Evolutionary conservation across 495 filamentous ascomycete genomes (phyloP), one percentile per base, ranked within the genome.

Genomic region (Penicillium ochrochloron): DNA sequence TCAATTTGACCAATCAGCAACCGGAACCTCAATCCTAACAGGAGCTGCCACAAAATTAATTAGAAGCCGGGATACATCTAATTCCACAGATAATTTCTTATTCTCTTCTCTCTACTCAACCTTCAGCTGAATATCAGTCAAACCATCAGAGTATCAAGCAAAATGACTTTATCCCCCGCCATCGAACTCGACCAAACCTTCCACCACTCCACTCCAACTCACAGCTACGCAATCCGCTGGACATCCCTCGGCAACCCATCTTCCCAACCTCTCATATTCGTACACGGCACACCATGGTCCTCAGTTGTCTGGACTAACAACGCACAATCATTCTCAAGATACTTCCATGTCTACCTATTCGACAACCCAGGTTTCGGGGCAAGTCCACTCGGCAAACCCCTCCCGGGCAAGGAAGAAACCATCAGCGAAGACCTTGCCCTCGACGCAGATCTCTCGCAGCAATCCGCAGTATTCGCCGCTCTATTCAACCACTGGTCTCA

Each of bases 281-380:
- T 78, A 3, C 76, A 78, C 58, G 76, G 76, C 52, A 78, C 76
- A 0, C 76, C 76, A 0, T 78, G 76, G 76, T 76, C 74, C 42
- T 78, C 74, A 0, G 42, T 19, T 14, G 65, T 78, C n/a, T 79
- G 75, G 75, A n/a, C 41, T 9, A 34, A 63, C 35, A 68, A 70
- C 31, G 76, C 75, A 2, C 56, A 61, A 12, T 56, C 74, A 10
- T 63, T 78, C 31, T 48, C 74, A 10, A 50, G 35, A 17, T 54
- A 67, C 39, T 76, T 71, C 57, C 60, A 66, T n/a, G 69, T 79
- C 61, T 74, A 79, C 57, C 66, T 79, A n/a, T 78, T 73, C 53
- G 76, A 79, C 61, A 75, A 74, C 33, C 76, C 76, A 7, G 75
- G 75, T 14, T 79, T 73, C 66, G 76, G 76, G 27, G 33, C 55